Evolutionary conservation across 768 basidiomycete species (phyloP), one percentile per base, ranked within the genome.

Genomic region (Lactarius psammicola): DNA sequence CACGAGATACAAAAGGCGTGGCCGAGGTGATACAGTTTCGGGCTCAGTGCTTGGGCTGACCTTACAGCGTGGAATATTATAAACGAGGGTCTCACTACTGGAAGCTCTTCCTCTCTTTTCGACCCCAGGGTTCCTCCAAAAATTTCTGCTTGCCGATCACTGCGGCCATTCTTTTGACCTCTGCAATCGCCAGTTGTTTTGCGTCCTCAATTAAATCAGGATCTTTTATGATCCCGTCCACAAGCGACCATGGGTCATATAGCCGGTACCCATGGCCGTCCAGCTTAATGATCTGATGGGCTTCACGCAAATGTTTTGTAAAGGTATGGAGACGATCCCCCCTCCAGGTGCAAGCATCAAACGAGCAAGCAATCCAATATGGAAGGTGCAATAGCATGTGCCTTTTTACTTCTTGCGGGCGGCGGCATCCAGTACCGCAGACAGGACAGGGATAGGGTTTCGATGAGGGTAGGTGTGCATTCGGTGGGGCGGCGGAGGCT

Each of bases 371-470:
- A 18, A 67, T 34, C 49, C 26, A 67, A 2, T 40, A 36, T 3
- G 66, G 61, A 23, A 63, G 42, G 42, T 67, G 61, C 5, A 20
- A 13, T 1, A 13, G 3, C 3, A 59, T 0, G 4, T 67, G 66
- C 4, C 61, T 23, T 33, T 38, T 17, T 23, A 40, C 33, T 1
- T 67, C 66, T 18, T 59, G 66, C 13, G 3, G 4, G 5, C 66
- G 56, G 2, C 18, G 0, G 17, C 20, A 7, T n/a, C 1, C 1
- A 31, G 4, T 6, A 9, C 11, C 13, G 13, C 56, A 57, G 18
- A 34, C 18, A 10, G 66, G 66, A 7, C 61, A 67, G 20, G n/a
- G n/a, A n/a, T n/a, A n/a, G n/a, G n/a, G n/a, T n/a, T 51, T 26
- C 4, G 9, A n/a, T 26, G 49, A 13, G 4, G 3, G 13, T 0